Evolutionary conservation across 257 asterid genomes (phyloP), one percentile per base, ranked within the genome.

Genomic region (Echium plantagineum): DNA sequence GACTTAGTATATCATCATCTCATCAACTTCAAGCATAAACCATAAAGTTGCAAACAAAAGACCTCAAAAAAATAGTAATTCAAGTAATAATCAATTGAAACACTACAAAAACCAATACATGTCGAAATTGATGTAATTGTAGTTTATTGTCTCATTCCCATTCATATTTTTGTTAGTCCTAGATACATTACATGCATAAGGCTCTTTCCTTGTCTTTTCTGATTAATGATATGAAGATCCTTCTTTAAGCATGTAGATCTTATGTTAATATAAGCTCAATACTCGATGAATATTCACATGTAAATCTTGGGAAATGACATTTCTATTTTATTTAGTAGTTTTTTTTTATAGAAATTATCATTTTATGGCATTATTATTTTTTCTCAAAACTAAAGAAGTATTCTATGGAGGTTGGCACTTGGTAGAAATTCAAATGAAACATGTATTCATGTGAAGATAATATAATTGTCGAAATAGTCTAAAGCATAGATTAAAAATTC

Each of bases 121-220:
- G 89, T 86, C 87, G 78, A 70, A 64, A 76, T 68, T 26, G 46
- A 26, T 86, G 89, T 83, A 75, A 56, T 77, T 69, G 48, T 63
- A 76, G 58, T 68, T 21, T 49, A 46, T 78, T 85, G 74, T 66
- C 67, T 79, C 58, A 69, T 75, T 75, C 84, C 71, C 71, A 64
- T 76, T 80, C 81, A 62, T 65, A 28, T 64, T 70, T 66, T 63
- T 57, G 58, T 15, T 24, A 70, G 59, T 75, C 77, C 85, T 69
- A 71, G 65, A 60, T 51, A 20, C 32, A 28, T 28, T 28, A 28
- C 7, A 28, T 4, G 32, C 60, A 69, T 49, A 20, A 57, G 57
- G 66, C 70, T 24, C 59, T 60, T 61, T 58, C 66, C 76, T 82
- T 80, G 78, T 74, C 77, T 80, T 76, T 66, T 63, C 62, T 55